phyloP scores from a whole-genome alignment of 192 early-diverging fungal genomes.

The Spizellomyces sp. region DNA sequence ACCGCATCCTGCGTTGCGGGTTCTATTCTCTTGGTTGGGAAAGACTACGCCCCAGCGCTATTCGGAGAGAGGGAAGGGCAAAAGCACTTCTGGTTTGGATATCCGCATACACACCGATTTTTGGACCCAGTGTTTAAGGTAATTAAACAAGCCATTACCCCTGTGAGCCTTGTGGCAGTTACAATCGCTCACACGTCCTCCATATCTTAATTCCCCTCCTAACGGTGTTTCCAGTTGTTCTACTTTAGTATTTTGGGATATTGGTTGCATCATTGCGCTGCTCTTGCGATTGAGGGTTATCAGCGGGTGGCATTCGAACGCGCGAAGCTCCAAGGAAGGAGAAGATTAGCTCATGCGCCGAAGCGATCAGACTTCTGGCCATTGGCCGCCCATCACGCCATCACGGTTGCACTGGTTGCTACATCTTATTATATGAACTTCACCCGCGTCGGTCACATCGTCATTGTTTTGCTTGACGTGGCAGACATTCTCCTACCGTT shows the following conservation, averaged over 20 bases:
- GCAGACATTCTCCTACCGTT: conserved; percentile 74
- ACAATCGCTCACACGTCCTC: background rate
- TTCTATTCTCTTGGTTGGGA: conserved; percentile 17
- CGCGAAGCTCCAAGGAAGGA: conserved; percentile 8
- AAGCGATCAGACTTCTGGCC: conserved; percentile 18
- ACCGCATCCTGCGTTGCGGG: conserved; percentile 41
- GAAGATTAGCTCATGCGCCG: background rate
- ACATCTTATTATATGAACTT: conserved; percentile 69
- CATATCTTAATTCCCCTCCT: no score
- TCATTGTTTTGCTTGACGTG: conserved; percentile 77
- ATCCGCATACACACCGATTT: conserved; percentile 1
- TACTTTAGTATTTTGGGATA: conserved; percentile 24
- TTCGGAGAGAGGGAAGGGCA: conserved; percentile 45
- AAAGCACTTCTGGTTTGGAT: conserved; percentile 42
- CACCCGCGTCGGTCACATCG: conserved; percentile 77
- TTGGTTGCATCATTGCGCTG: conserved; percentile 20
- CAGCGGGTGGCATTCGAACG: conserved; percentile 9
- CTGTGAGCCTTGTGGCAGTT: background rate
- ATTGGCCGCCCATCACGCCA: conserved; percentile 65
- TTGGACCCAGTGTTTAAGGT: conserved; percentile 45
- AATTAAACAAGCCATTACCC: background rate
- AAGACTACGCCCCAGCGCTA: conserved; percentile 26
- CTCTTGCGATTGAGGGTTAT: conserved; percentile 8
- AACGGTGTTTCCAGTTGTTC: background rate
- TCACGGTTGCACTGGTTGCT: conserved; percentile 70